These are phyloP conservation scores for Podaxis sp. DNA, from an alignment of 768 basidiomycete genomes.

Conservation along the genomic window DNA sequence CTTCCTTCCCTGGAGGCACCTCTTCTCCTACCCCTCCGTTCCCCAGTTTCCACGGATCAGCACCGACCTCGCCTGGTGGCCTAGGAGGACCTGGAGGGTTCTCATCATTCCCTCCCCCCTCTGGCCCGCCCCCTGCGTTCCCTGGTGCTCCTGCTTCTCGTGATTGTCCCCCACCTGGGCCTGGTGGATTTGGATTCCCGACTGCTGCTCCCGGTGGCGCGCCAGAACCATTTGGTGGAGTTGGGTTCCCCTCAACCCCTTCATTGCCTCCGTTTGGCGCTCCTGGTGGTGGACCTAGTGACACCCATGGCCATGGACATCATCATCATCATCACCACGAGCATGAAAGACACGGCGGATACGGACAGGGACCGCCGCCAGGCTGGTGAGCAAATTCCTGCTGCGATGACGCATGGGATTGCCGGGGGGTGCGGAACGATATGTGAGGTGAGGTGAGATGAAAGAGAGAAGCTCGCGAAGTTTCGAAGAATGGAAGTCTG, in stretches of 20 bases:
- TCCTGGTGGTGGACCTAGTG: slow-evolving; percentile 34
- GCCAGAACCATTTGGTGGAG: slow-evolving; percentile 19
- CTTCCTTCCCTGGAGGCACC: slow-evolving; percentile 20
- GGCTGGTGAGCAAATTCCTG: not conserved
- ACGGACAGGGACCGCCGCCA: not conserved
- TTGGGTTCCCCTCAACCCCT: slow-evolving; percentile 35
- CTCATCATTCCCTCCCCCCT: not conserved
- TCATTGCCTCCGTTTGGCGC: slow-evolving; percentile 30
- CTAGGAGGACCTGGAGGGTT: not conserved
- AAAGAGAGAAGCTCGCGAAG: not conserved
- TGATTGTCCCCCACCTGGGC: slow-evolving; percentile 24
- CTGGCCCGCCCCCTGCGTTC: slow-evolving; percentile 16
- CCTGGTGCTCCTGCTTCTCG: slow-evolving; percentile 13
- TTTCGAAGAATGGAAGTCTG: not conserved
- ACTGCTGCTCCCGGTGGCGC: slow-evolving; percentile 15
- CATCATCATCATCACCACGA: slow-evolving; percentile 6
- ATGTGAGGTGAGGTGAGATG: not conserved
- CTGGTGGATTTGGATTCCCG: slow-evolving; percentile 19
- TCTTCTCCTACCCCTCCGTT: slow-evolving; percentile 9
- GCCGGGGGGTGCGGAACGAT: no score
- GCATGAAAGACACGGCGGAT: slow-evolving; percentile 17
- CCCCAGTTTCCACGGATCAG: slow-evolving; percentile 3
- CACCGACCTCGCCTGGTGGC: not conserved
- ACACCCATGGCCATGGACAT: slow-evolving; percentile 14
- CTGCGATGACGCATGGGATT: not conserved